Percentiles rank a stretch among this genome's conserved stretches.
Conservation (phyloP, 495 filamentous ascomycete species). For the Lichenothelia convexa region DNA sequence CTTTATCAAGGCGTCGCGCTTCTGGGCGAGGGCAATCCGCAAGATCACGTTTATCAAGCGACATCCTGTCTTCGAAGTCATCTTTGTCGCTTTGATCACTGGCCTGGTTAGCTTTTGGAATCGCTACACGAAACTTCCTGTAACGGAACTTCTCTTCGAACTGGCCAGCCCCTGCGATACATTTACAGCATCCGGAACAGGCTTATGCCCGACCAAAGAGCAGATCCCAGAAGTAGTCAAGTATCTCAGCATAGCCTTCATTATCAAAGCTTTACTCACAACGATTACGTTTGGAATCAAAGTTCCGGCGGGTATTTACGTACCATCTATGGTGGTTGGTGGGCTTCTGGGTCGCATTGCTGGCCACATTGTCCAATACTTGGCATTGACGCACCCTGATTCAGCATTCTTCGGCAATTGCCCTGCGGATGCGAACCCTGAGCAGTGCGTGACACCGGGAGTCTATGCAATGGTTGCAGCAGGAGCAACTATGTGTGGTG, state of each 20-base stretch:
- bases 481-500: constrained; percentile 94
- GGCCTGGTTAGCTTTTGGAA: constrained; percentile 88
- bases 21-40: constrained; percentile 81
- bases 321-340: constrained; percentile 95
- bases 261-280: constrained; percentile 79
- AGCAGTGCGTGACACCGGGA: constrained; percentile 81
- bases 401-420: constrained; percentile 59
- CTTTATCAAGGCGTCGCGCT: constrained; percentile 86
- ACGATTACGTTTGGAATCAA: constrained; percentile 87
- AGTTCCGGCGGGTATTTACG: constrained; percentile 89
- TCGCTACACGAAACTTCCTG: constrained; percentile 67
- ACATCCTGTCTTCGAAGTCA: constrained; percentile 71
- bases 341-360: constrained; percentile 81
- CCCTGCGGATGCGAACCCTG: constrained; percentile 44
- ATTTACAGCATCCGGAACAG: constrained; percentile 37
- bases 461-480: constrained; percentile 92
- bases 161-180: constrained; percentile 69
- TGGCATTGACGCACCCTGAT: constrained; percentile 52
- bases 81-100: constrained; percentile 71
- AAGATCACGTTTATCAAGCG: constrained; percentile 62
- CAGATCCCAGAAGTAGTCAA: constrained; percentile 55
- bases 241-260: constrained; percentile 57
- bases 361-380: constrained; percentile 72
- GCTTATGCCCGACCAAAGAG: constrained; percentile 59
- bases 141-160: constrained; percentile 80